Conservation (phyloP, 805 yeast species). For the Ogataea nitratoaversa region DNA sequence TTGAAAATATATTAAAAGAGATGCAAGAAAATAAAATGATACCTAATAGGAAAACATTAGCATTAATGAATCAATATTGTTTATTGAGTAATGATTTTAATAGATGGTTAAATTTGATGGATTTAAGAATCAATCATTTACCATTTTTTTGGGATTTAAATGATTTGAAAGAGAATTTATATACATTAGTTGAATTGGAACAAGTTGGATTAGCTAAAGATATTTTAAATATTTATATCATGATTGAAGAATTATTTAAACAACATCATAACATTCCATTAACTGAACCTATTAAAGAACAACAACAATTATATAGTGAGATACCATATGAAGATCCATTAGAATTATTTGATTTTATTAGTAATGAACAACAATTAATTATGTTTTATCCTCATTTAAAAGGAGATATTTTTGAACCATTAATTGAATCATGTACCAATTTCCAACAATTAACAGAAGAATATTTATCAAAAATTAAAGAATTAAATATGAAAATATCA, state of each 20-base stretch:
- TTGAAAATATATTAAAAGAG: slow-evolving; percentile 15
- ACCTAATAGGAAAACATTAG: slow-evolving; percentile 18
- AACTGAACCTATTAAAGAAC: slow-evolving; percentile 8
- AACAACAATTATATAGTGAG: slow-evolving; percentile 3
- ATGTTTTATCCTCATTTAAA: slow-evolving; percentile 20
- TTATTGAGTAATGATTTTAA: slow-evolving; percentile 10
- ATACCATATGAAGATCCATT: slow-evolving; percentile 20
- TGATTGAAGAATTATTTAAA: slow-evolving; percentile 13
- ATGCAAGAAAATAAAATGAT: slow-evolving; percentile 9
- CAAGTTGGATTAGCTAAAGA: slow-evolving; percentile 16
- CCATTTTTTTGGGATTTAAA: slow-evolving; percentile 10
- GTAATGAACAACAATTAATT: slow-evolving; percentile 14
- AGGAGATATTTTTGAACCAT: slow-evolving; percentile 14
- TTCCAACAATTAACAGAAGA: slow-evolving; percentile 12
- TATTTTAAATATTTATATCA: slow-evolving; percentile 15
- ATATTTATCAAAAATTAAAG: slow-evolving; percentile 4
- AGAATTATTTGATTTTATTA: slow-evolving; percentile 22
- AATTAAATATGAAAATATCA: slow-evolving; percentile 4
- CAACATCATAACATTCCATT: slow-evolving; percentile 6
- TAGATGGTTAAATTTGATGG: slow-evolving; percentile 18
- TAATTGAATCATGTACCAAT: slow-evolving; percentile 6
- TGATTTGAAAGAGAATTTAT: slow-evolving; percentile 14
- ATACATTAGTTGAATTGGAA: slow-evolving; percentile 12
- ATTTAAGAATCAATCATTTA: slow-evolving; percentile 14
- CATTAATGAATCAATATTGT: slow-evolving; percentile 13